Percentiles rank a stretch among this genome's conserved stretches.
phyloP scores from a whole-genome alignment of 116 monocot genomes.

The Trichopus zeylanicus region DNA sequence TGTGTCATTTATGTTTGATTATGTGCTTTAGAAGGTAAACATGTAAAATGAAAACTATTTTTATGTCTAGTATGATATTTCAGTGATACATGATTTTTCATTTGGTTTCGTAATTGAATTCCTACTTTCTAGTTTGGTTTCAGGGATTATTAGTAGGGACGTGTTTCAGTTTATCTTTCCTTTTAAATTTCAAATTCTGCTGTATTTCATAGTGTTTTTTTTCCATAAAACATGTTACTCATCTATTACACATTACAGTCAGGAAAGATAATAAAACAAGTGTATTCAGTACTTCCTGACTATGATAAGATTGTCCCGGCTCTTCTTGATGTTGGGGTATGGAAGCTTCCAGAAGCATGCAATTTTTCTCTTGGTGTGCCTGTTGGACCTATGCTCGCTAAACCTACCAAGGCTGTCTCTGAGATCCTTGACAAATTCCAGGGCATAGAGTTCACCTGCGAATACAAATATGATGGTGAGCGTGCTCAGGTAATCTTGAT shows the following conservation, averaged over 20 bases:
- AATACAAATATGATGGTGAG: slow-evolving; percentile 99
- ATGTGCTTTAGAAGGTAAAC: too few species aligned
- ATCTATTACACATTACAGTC: slow-evolving; percentile 31
- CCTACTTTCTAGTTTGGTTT: too few species aligned
- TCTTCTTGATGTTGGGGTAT: slow-evolving; percentile 78
- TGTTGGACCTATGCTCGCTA: slow-evolving; percentile 95
- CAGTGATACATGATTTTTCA: too few species aligned
- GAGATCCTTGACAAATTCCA: slow-evolving; percentile 98
- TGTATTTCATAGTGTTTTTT: neutral
- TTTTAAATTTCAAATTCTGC: too few species aligned
- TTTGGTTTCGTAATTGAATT: too few species aligned
- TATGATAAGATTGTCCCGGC: slow-evolving; percentile 78
- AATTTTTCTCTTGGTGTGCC: slow-evolving; percentile 88
- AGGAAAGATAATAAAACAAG: slow-evolving; percentile 84
- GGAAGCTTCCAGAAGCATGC: slow-evolving; percentile 84
- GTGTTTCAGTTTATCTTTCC: neutral
- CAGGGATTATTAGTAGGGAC: too few species aligned
- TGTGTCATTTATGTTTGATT: too few species aligned
- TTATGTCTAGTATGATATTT: too few species aligned
- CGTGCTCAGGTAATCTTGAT: slow-evolving; percentile 79
- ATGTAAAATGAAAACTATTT: too few species aligned
- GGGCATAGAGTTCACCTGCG: slow-evolving; percentile 90
- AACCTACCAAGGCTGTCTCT: slow-evolving; percentile 96
- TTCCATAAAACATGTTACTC: neutral
- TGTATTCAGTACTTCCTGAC: slow-evolving; percentile 93